Conservation (phyloP, 352 stramenopile genomes). For the Phytopythium boreale region DNA sequence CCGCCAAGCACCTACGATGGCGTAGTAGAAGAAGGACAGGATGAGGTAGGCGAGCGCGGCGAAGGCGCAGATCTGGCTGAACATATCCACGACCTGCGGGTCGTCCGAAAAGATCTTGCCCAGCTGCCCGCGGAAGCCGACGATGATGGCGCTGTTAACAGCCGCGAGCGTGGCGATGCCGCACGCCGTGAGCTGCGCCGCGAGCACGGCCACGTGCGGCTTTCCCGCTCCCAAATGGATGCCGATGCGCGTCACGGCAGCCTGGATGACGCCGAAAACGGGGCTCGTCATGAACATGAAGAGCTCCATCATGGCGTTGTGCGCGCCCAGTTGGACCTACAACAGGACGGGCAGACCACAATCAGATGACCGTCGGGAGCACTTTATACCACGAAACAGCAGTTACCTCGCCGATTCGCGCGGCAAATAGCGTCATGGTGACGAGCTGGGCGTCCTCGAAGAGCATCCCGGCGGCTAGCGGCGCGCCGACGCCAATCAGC, state of each 20-base stretch:
- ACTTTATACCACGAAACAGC: too few species aligned
- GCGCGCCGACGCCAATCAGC: conserved; percentile 50
- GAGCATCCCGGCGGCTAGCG: conserved; percentile 50
- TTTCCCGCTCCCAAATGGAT: conserved; percentile 57
- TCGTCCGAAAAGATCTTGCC: conserved; percentile 74
- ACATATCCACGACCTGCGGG: conserved; percentile 52
- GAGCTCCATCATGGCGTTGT: conserved; percentile 86
- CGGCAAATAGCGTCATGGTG: conserved; percentile 74
- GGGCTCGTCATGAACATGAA: conserved; percentile 79
- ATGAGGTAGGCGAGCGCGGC: conserved; percentile 61
- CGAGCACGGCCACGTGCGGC: conserved; percentile 32
- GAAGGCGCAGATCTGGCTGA: conserved; percentile 56
- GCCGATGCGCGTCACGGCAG: conserved; percentile 60
- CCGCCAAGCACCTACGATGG: conserved; percentile 36
- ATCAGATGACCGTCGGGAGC: too few species aligned
- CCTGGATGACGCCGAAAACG: conserved; percentile 68
- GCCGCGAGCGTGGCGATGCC: conserved; percentile 44
- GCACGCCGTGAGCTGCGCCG: conserved; percentile 47
- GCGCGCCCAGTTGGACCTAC: conserved; percentile 52
- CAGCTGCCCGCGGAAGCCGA: conserved; percentile 41
- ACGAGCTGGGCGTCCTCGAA: conserved; percentile 84
- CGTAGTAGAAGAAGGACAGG: conserved; percentile 81
- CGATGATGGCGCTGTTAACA: conserved; percentile 41
- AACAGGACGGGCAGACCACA: too few species aligned
- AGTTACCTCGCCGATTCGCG: conserved; percentile 51